Evolutionary conservation across 345 rosid species (phyloP).

Genomic region (Brassica napus): DNA sequence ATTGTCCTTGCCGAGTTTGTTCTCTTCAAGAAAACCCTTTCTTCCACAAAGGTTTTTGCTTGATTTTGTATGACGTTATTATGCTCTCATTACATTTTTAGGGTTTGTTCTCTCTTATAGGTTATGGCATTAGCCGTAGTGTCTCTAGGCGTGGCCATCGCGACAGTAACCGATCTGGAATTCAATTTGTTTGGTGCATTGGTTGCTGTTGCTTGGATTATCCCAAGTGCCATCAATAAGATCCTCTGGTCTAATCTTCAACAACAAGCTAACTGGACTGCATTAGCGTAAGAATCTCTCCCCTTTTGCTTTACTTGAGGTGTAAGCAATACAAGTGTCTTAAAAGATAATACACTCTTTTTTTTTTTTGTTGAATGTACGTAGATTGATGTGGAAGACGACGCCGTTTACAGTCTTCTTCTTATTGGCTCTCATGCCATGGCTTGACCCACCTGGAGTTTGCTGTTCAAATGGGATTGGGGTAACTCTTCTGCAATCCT

Average conservation of each 20-base stretch:
- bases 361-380: slow-evolving; percentile 14
- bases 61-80: not conserved
- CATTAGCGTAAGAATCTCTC: slow-evolving; percentile 65
- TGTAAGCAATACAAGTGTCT: slow-evolving; percentile 7
- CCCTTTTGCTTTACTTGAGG: not conserved
- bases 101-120: slow-evolving; percentile 40
- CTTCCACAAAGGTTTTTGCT: slow-evolving; percentile 56
- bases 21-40: slow-evolving; percentile 64
- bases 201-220: slow-evolving; percentile 79
- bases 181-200: slow-evolving; percentile 80
- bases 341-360: not conserved
- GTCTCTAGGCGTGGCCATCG: slow-evolving; percentile 84
- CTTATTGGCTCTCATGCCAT: slow-evolving; percentile 81
- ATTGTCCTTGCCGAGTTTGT: slow-evolving; percentile 83
- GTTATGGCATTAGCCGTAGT: slow-evolving; percentile 68
- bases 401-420: slow-evolving; percentile 83
- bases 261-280: slow-evolving; percentile 90
- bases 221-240: slow-evolving; percentile 89
- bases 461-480: slow-evolving; percentile 76
- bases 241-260: slow-evolving; percentile 94
- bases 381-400: slow-evolving; percentile 97
- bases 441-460: slow-evolving; percentile 96
- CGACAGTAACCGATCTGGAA: slow-evolving; percentile 85
- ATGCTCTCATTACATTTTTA: not conserved
- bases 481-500: slow-evolving; percentile 64